A percentile compares a stretch with the other conserved stretches of the same genome.
Evolutionary conservation across 345 rosid genomes (phyloP).

Genomic region (Balakata baccata): DNA sequence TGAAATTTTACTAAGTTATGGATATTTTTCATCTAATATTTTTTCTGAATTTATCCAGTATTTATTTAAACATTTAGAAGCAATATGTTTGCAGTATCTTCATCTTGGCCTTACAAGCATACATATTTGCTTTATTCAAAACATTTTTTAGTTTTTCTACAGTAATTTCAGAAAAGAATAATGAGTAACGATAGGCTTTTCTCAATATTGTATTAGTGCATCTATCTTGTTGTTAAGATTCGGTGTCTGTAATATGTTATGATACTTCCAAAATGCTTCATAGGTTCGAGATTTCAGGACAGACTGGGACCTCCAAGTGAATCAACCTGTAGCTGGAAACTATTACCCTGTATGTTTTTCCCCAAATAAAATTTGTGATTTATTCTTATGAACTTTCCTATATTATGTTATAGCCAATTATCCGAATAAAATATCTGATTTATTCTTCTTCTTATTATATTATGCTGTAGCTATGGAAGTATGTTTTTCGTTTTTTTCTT

Average conservation of each 20-base stretch:
- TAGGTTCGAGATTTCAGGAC: conserved; percentile 80
- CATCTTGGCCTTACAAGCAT: neutral
- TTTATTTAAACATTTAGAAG: neutral
- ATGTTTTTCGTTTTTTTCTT: neutral
- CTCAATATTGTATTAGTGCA: neutral
- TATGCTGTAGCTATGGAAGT: neutral
- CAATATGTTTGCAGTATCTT: neutral
- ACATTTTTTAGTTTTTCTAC: neutral
- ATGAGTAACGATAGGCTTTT: neutral
- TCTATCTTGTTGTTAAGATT: conserved; percentile 8
- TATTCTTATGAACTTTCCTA: neutral
- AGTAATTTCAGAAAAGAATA: conserved; percentile 1
- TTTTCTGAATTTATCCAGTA: neutral
- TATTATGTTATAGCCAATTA: neutral
- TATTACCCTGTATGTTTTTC: conserved; percentile 72
- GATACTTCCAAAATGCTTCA: conserved; percentile 22
- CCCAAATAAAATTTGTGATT: conserved; percentile 1
- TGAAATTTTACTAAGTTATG: neutral
- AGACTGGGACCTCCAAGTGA: conserved; percentile 83
- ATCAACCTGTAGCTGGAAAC: conserved; percentile 89
- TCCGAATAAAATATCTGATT: neutral
- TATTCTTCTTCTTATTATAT: neutral
- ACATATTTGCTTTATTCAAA: neutral
- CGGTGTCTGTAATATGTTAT: conserved; percentile 17
- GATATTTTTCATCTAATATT: conserved; percentile 6